phyloP scores from a whole-genome alignment of 1,284 basidiomycete species.

The Ustilago cynodontis region DNA sequence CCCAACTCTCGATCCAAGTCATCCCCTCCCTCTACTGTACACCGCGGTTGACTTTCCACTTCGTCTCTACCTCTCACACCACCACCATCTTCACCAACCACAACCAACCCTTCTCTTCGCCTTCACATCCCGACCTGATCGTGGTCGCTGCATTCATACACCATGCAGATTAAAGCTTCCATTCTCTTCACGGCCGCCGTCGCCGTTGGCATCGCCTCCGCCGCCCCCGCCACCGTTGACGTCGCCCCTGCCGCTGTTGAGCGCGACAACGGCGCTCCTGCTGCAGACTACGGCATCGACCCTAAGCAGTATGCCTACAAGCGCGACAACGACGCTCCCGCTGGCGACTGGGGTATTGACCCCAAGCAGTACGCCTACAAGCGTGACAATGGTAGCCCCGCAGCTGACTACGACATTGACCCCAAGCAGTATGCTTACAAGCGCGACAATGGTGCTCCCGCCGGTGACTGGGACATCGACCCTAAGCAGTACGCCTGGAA shows the following conservation, averaged over 20 bases:
- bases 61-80: neutral
- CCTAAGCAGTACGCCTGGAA: constrained; percentile 14
- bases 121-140: constrained; percentile 13
- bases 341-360: constrained; percentile 27
- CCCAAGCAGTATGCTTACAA: constrained; percentile 28
- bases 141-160: constrained; percentile 4
- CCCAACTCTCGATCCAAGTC: constrained; percentile 14
- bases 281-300: constrained; percentile 29
- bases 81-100: constrained; percentile 2
- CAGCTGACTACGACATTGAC: constrained; percentile 24
- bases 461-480: constrained; percentile 21
- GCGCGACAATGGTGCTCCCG: constrained; percentile 19
- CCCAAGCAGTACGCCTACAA: constrained; percentile 26
- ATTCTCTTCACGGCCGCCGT: constrained; percentile 38
- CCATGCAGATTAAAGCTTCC: constrained; percentile 47
- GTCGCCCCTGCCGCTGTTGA: constrained; percentile 31
- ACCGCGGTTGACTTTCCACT: neutral
- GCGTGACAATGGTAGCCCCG: constrained; percentile 22
- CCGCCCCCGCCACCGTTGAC: constrained; percentile 27
- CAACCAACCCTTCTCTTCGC: neutral
- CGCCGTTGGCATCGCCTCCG: constrained; percentile 33
- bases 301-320: constrained; percentile 26
- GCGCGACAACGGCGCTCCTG: constrained; percentile 28
- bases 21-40: neutral
- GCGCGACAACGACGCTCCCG: constrained; percentile 21